Evolutionary conservation across 192 early-diverging fungal species (phyloP).

Genomic region (Podila horticola): DNA sequence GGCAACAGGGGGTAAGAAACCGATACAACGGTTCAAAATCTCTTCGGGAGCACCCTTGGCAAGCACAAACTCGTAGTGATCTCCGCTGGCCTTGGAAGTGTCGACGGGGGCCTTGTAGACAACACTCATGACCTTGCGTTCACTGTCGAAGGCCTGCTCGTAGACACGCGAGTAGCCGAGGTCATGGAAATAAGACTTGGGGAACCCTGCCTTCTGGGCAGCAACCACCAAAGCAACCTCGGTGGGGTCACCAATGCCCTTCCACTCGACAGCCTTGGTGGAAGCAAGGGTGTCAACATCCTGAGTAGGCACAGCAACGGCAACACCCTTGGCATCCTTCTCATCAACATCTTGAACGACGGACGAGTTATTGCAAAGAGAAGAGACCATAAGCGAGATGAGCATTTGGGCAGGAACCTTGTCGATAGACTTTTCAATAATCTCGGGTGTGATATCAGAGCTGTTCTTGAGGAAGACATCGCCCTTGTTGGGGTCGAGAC

Average conservation of each 20-base stretch:
- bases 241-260: slow-evolving; percentile 90
- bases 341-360: slow-evolving; percentile 67
- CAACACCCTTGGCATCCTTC: slow-evolving; percentile 55
- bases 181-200: slow-evolving; percentile 67
- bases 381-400: slow-evolving; percentile 72
- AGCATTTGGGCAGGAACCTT: slow-evolving; percentile 60
- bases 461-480: slow-evolving; percentile 34
- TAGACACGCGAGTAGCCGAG: slow-evolving; percentile 67
- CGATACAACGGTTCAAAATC: slow-evolving; percentile 74
- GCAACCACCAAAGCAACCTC: slow-evolving; percentile 91
- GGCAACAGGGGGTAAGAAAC: slow-evolving; percentile 55
- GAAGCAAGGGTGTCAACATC: slow-evolving; percentile 42
- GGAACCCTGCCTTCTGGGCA: slow-evolving; percentile 81
- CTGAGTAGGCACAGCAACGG: slow-evolving; percentile 28
- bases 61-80: slow-evolving; percentile 65
- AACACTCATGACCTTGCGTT: slow-evolving; percentile 94
- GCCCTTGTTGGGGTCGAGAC: slow-evolving; percentile 59
- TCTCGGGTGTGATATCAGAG: slow-evolving; percentile 21
- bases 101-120: slow-evolving; percentile 64
- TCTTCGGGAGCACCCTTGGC: slow-evolving; percentile 95
- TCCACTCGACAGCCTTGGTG: slow-evolving; percentile 60
- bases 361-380: slow-evolving; percentile 88
- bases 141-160: slow-evolving; percentile 92
- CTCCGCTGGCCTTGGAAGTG: slow-evolving; percentile 6
- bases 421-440: slow-evolving; percentile 55